Evolutionary conservation across 179 eudicot species (phyloP).

Genomic region (Heliamphora pulchella): DNA sequence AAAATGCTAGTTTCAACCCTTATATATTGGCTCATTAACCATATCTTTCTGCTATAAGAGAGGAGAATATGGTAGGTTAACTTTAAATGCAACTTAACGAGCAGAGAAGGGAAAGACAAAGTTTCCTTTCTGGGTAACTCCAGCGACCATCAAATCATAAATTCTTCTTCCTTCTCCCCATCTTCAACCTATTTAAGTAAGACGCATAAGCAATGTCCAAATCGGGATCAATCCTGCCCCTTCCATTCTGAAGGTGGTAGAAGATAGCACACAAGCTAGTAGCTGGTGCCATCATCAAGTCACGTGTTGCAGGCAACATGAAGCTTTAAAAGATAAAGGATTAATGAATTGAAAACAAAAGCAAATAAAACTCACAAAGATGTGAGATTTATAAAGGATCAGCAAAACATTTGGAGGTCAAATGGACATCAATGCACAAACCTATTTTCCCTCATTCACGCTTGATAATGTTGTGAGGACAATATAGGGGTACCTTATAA

Average conservation of each 20-base stretch:
- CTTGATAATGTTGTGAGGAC: background rate
- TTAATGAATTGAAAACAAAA: background rate
- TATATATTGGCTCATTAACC: background rate
- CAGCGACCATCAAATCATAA: background rate
- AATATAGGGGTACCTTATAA: constrained; percentile 55
- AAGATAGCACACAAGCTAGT: constrained; percentile 10
- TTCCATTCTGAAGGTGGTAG: background rate
- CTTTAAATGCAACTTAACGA: background rate
- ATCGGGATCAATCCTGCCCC: background rate
- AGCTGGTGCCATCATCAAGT: background rate
- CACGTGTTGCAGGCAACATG: background rate
- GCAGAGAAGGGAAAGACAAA: background rate
- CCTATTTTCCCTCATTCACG: background rate
- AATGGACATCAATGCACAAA: background rate
- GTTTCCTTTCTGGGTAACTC: background rate
- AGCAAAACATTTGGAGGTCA: background rate
- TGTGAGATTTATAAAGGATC: constrained; percentile 1
- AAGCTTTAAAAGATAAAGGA: background rate
- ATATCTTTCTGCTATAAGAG: background rate
- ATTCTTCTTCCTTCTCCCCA: background rate
- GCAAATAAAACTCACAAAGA: background rate
- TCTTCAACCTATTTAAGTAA: background rate
- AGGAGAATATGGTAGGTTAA: too few species aligned
- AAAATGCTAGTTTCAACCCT: background rate
- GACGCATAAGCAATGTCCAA: background rate